phyloP scores from a whole-genome alignment of 2,329 filamentous ascomycete genomes.

The Fusarium sp. region DNA sequence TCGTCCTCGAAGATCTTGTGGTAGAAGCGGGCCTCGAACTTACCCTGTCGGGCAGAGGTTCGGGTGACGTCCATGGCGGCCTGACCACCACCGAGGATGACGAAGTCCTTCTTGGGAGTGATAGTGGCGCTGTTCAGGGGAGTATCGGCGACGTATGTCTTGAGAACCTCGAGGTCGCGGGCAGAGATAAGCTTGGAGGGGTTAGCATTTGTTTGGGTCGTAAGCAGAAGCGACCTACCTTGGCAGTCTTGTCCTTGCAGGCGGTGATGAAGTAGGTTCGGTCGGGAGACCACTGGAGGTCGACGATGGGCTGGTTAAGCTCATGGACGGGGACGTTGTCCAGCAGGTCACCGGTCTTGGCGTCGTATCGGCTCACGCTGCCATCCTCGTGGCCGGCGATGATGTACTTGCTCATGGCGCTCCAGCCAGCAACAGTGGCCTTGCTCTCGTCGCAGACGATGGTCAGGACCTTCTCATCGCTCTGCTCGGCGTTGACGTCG shows the following conservation, averaged over 20 bases:
- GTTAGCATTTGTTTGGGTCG: conserved; percentile 15
- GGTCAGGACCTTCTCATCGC: conserved; percentile 78
- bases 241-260: conserved; percentile 96
- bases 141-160: conserved; percentile 91
- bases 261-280: conserved; percentile 98
- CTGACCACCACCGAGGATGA: conserved; percentile 97
- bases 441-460: conserved; percentile 97
- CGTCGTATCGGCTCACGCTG: conserved; percentile 88
- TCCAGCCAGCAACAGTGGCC: conserved; percentile 96
- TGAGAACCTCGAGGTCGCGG: conserved; percentile 87
- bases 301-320: conserved; percentile 81
- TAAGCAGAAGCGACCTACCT: conserved; percentile 61
- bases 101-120: conserved; percentile 94
- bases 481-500: conserved; percentile 83
- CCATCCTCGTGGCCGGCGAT: conserved; percentile 98
- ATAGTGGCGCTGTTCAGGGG: conserved; percentile 96
- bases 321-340: conserved; percentile 87
- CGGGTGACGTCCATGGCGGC: conserved; percentile 99
- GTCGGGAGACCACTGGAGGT: conserved; percentile 93
- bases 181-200: conserved; percentile 74
- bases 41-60: conserved; percentile 91
- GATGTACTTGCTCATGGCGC: conserved; percentile 93
- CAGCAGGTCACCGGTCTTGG: conserved; percentile 85
- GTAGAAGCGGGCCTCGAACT: conserved; percentile 99
- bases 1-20: conserved; percentile 99